Evolutionary conservation across 148 eudicot species (phyloP).

Genomic region (Talinum fruticosum): DNA sequence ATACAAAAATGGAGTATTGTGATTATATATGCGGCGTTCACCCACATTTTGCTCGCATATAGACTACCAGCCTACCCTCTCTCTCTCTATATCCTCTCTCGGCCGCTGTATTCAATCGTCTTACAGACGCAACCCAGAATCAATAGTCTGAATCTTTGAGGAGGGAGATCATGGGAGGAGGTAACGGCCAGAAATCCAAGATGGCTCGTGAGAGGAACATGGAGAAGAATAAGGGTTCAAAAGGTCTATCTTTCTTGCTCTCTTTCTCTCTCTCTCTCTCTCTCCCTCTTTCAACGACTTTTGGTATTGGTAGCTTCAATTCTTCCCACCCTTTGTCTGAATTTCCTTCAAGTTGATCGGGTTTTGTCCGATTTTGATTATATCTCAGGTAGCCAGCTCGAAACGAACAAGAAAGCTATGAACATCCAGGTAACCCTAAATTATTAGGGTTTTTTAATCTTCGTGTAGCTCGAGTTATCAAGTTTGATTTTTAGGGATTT

Average conservation of each 20-base stretch:
- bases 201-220: slow-evolving; percentile 64
- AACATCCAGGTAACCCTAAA: slow-evolving; percentile 45
- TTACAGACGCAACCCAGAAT: background rate
- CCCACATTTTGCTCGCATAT: background rate
- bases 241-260: slow-evolving; percentile 26
- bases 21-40: background rate
- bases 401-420: slow-evolving; percentile 79
- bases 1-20: no score
- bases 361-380: slow-evolving; percentile 2
- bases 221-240: slow-evolving; percentile 49
- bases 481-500: background rate
- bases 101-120: background rate
- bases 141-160: background rate
- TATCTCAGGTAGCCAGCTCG: slow-evolving; percentile 68
- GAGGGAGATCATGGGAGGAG: slow-evolving; percentile 50
- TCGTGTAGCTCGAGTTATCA: background rate
- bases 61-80: background rate
- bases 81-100: background rate
- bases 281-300: background rate
- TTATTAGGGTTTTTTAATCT: background rate
- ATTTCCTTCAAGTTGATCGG: background rate
- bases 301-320: background rate
- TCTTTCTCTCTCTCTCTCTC: no score
- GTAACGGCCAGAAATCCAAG: slow-evolving; percentile 63
- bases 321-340: background rate